phyloP scores from a whole-genome alignment of 148 eudicot genomes.

The Fallopia convolvulus region DNA sequence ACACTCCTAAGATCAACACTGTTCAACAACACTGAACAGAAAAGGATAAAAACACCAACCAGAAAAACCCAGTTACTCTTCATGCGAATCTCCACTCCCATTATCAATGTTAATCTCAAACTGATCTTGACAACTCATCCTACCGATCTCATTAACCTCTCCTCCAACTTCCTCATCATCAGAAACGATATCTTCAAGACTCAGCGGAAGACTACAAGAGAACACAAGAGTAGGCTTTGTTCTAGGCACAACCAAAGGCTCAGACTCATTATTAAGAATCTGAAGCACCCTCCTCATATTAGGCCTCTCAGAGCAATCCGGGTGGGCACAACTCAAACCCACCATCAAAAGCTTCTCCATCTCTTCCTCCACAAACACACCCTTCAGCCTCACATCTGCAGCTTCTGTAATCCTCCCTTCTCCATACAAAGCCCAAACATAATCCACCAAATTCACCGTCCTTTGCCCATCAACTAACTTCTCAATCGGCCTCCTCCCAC shows the following conservation, averaged over 20 bases:
- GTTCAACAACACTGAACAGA: neutral
- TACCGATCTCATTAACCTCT: neutral
- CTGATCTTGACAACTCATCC: neutral
- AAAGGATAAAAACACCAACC: neutral
- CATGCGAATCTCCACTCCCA: neutral
- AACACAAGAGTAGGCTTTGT: constrained; percentile 11
- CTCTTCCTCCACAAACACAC: constrained; percentile 32
- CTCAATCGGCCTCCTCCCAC: constrained; percentile 30
- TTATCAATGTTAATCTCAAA: constrained; percentile 9
- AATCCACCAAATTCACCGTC: constrained; percentile 47
- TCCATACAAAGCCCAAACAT: constrained; percentile 45
- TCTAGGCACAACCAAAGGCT: constrained; percentile 16
- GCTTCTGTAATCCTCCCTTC: constrained; percentile 34
- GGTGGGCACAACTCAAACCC: constrained; percentile 53
- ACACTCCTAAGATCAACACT: neutral
- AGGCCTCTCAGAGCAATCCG: constrained; percentile 41
- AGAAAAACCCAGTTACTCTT: neutral
- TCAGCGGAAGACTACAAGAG: constrained; percentile 3
- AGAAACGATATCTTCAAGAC: constrained; percentile 9
- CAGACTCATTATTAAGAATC: constrained; percentile 36
- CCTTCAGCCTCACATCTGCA: constrained; percentile 31
- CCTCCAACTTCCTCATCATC: neutral
- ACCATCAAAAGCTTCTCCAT: constrained; percentile 37
- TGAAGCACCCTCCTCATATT: constrained; percentile 53
- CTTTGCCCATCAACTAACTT: neutral